Evolutionary conservation across 345 rosid genomes (phyloP).

Genomic region (Heritiera fomes): DNA sequence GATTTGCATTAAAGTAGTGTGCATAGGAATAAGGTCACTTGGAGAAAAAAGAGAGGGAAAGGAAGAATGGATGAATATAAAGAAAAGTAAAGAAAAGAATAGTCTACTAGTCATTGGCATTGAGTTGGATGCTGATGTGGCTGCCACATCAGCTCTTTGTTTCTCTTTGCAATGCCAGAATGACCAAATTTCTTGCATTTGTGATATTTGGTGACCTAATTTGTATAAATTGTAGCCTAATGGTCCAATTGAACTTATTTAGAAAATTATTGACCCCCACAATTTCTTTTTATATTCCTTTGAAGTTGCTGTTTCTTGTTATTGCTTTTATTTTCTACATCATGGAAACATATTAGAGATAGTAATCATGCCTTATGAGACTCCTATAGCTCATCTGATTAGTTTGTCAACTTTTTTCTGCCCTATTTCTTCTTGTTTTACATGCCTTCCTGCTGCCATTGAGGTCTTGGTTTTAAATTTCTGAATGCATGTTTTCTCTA

Average conservation of each 20-base stretch:
- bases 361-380: neutral
- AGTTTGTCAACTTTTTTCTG: neutral
- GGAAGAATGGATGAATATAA: neutral
- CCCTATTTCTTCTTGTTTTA: neutral
- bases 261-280: neutral
- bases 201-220: neutral
- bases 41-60: neutral
- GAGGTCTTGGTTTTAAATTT: neutral
- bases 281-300: neutral
- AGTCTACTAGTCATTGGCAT: constrained; percentile 1
- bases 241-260: neutral
- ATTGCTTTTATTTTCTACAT: neutral
- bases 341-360: neutral
- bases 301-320: neutral
- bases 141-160: neutral
- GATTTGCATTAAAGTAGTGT: neutral
- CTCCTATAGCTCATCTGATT: neutral
- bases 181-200: neutral
- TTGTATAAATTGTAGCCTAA: neutral
- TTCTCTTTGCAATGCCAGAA: neutral
- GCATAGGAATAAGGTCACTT: neutral
- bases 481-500: neutral
- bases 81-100: neutral
- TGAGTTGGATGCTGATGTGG: neutral
- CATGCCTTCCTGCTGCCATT: neutral